These are phyloP conservation scores for Syzygium malaccense DNA, from an alignment of 441 rosid species.

Conservation along the genomic window DNA sequence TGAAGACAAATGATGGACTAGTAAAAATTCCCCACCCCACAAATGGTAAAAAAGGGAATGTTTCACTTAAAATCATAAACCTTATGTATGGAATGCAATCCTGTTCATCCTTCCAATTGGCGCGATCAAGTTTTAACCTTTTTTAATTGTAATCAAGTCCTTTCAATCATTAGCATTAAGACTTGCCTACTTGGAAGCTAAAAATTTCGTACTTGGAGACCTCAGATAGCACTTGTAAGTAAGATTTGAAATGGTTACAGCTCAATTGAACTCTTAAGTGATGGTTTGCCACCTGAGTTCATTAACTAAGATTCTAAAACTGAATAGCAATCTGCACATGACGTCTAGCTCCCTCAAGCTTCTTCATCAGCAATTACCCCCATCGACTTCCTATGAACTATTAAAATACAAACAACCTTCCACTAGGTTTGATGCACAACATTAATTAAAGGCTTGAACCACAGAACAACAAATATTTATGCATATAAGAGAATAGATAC, in stretches of 20 bases:
- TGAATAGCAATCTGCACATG: neutral
- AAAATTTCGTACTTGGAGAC: no score
- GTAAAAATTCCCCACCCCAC: neutral
- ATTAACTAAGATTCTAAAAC: neutral
- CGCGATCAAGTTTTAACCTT: no score
- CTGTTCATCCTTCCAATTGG: no score
- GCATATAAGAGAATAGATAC: neutral
- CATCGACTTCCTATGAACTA: neutral
- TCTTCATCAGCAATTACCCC: neutral
- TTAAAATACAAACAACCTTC: neutral
- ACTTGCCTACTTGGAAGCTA: no score
- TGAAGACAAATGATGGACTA: neutral
- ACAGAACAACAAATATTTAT: neutral
- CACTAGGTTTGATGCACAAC: neutral
- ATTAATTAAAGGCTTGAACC: neutral
- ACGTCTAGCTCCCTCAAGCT: neutral
- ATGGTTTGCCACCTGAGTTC: neutral
- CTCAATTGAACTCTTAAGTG: neutral
- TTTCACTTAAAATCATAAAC: neutral
- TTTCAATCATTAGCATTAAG: neutral
- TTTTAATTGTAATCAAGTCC: no score
- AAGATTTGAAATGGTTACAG: neutral
- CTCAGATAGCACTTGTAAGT: neutral
- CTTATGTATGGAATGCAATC: no score
- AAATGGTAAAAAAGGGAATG: neutral